Conservation (phyloP, 1,284 basidiomycete genomes). For the Spongiforma sp. region DNA sequence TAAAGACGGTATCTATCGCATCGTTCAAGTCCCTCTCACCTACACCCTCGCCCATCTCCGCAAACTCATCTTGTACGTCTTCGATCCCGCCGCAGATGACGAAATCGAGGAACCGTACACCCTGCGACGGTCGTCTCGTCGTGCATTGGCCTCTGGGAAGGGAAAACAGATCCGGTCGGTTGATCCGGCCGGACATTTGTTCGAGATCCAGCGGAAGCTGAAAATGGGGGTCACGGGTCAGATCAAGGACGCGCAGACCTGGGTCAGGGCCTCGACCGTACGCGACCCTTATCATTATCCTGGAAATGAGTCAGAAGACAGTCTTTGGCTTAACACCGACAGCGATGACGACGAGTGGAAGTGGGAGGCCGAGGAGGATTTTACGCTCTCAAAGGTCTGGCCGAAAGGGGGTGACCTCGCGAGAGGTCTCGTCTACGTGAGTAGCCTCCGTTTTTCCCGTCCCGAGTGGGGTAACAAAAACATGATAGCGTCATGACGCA, state of each 20-base stretch:
- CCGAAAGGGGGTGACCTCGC: conserved; percentile 50
- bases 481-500: conserved; percentile 54
- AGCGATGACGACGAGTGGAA: conserved; percentile 45
- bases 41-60: conserved; percentile 73
- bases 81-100: conserved; percentile 42
- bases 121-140: conserved; percentile 21
- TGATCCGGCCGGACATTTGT: conserved; percentile 50
- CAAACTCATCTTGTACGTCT: conserved; percentile 66
- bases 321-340: conserved; percentile 28
- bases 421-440: conserved; percentile 64
- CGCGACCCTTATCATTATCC: conserved; percentile 59
- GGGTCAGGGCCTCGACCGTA: conserved; percentile 58
- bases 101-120: conserved; percentile 26
- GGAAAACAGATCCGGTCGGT: conserved; percentile 25
- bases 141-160: conserved; percentile 16
- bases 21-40: conserved; percentile 70
- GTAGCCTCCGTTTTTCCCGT: conserved; percentile 29
- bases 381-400: conserved; percentile 62
- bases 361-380: conserved; percentile 72
- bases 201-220: conserved; percentile 58
- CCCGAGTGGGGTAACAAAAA: conserved; percentile 8
- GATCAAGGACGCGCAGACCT: conserved; percentile 55
- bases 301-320: conserved; percentile 33
- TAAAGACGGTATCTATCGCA: conserved; percentile 58
- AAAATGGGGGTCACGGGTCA: conserved; percentile 53